phyloP scores from a whole-genome alignment of 2,329 filamentous ascomycete species.

The Tricladium varicosporioides region DNA sequence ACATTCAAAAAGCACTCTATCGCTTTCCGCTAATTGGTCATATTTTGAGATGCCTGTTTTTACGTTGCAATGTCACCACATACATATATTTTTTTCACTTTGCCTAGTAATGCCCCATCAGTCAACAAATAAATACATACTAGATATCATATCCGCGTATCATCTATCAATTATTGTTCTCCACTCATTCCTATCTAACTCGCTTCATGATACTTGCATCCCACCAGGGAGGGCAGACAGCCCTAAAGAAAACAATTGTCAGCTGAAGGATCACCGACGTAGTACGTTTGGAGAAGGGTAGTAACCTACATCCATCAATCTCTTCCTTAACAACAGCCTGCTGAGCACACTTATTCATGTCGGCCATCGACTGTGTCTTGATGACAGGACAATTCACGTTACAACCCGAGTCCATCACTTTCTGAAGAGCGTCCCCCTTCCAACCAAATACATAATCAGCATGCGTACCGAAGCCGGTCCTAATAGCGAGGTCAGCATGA shows the following conservation, averaged over 20 bases:
- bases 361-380: constrained; percentile 37
- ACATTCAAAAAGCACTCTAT: too few relatives aligned
- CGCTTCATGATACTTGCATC: too few relatives aligned
- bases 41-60: too few relatives aligned
- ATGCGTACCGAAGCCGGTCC: constrained; percentile 45
- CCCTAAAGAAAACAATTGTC: background rate
- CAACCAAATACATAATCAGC: constrained; percentile 52
- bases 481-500: too few relatives aligned
- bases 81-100: too few relatives aligned
- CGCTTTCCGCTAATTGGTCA: too few relatives aligned
- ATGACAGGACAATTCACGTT: constrained; percentile 41
- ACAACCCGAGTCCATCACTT: constrained; percentile 45
- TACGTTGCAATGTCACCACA: too few relatives aligned
- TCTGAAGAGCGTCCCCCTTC: constrained; percentile 33
- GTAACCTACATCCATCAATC: background rate
- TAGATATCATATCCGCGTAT: too few relatives aligned
- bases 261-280: background rate
- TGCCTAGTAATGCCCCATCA: too few relatives aligned
- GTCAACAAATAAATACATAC: too few relatives aligned
- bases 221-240: background rate
- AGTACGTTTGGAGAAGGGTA: background rate
- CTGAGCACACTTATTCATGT: background rate
- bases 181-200: too few relatives aligned
- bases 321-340: background rate
- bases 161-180: too few relatives aligned